Evolutionary conservation across 2,329 filamentous ascomycete species (phyloP).

Genomic region (Lachnellula cervina): DNA sequence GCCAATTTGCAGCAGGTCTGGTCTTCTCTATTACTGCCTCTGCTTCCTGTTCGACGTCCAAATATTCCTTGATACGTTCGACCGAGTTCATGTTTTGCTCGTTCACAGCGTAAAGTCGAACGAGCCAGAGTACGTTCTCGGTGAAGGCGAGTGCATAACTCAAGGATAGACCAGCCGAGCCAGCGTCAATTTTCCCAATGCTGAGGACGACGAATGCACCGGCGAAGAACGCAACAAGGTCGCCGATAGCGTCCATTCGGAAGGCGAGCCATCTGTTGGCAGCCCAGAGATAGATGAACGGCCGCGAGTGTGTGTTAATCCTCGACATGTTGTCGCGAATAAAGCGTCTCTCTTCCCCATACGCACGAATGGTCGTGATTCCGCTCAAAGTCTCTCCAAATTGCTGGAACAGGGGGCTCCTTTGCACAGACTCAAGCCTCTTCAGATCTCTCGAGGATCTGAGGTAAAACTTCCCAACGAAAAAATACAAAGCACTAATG

Average conservation of each 20-base stretch:
- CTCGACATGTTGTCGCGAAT: conserved; percentile 83
- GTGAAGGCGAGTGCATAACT: conserved; percentile 97
- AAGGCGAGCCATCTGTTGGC: conserved; percentile 96
- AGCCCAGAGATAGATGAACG: conserved; percentile 95
- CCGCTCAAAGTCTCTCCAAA: conserved; percentile 94
- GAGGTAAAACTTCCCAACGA: conserved; percentile 84
- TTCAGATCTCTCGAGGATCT: conserved; percentile 93
- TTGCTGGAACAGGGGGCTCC: conserved; percentile 94
- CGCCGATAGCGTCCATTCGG: conserved; percentile 83
- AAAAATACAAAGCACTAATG: conserved; percentile 76
- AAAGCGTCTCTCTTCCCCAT: conserved; percentile 89
- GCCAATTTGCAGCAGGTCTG: conserved; percentile 77
- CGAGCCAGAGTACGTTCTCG: conserved; percentile 94
- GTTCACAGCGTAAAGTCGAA: conserved; percentile 87
- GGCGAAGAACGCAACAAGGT: conserved; percentile 88
- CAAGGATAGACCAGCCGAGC: conserved; percentile 86
- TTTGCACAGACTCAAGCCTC: conserved; percentile 86
- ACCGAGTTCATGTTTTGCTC: conserved; percentile 99
- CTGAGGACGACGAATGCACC: conserved; percentile 85
- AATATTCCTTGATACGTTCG: conserved; percentile 94
- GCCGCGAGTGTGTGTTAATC: conserved; percentile 86
- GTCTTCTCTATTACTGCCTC: conserved; percentile 70
- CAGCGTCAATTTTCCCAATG: conserved; percentile 78
- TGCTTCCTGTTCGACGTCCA: conserved; percentile 94
- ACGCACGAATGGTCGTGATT: conserved; percentile 94